Evolutionary conservation across 2,329 filamentous ascomycete species (phyloP), one percentile per base, ranked within the genome.

Genomic region (Lasiodiplodia sp.): DNA sequence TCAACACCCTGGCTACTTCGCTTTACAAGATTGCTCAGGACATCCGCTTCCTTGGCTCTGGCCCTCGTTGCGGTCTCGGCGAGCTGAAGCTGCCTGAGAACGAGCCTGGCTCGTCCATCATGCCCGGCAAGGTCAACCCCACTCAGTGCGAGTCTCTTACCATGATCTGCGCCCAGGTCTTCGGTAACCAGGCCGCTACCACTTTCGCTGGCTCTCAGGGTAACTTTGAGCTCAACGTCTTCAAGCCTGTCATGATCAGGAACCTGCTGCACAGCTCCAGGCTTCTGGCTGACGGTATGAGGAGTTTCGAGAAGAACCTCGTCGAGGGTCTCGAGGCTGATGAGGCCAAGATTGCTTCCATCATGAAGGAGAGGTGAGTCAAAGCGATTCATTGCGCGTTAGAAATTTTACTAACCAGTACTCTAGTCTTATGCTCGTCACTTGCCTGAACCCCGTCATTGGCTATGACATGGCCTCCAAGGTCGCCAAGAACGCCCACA

Each of bases 91-190:
- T 99, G 64, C 96, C 96, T 31, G 96, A 99, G 86, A 99, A 99
- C 84, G 96, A 99, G 86, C 96, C 96, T 40, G 95, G 95, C 72
- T 96, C 92, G 78, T 96, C 92, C 75, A 98, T 99, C 86, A 99
- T 99, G 96, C 96, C 96, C 55, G 96, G 96, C 78, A 99, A 99
- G 86, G 96, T 99, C 80, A 99, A 99, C 86, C 96, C 96, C 38
- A 99, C 96, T 38, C 96, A 99, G 84, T 97, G 94, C 83, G 96
- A 99, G 86, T 92, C 94, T 71, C 85, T 99, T 81, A 98, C 96
- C 75, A 99, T 99, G 96, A 86, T 98, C 70, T 97, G 95, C 85
- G 89, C 93, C 23, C 96, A 99, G 83, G 95, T 99, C 71, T 97
- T 98, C 88, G 96, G 96, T 78, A 99, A 99, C 87, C 90, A 98